phyloP scores from a whole-genome alignment of 2,329 filamentous ascomycete genomes.

The Paraconiothyrium sp. region DNA sequence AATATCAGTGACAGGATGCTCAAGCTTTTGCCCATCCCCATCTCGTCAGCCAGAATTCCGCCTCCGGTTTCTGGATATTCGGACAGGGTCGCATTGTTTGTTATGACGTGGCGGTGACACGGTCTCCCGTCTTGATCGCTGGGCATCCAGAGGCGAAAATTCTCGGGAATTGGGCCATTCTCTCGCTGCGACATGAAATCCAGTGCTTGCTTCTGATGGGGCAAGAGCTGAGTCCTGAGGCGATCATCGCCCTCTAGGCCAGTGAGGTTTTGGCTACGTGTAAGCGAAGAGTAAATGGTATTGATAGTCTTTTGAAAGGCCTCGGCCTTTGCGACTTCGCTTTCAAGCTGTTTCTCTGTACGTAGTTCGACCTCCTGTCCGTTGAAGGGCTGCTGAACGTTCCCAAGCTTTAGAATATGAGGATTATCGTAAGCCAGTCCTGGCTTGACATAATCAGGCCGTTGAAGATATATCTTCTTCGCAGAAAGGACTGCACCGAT shows the following conservation, averaged over 20 bases:
- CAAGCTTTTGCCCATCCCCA: slow-evolving; percentile 69
- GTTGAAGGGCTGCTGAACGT: slow-evolving; percentile 13
- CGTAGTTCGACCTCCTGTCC: slow-evolving; percentile 3
- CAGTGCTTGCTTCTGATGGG: slow-evolving; percentile 40
- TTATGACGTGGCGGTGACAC: slow-evolving; percentile 51
- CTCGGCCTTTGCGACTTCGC: slow-evolving; percentile 17
- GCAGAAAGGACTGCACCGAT: slow-evolving; percentile 31
- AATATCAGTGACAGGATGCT: slow-evolving; percentile 62
- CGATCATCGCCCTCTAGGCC: slow-evolving; percentile 35
- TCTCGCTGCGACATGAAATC: slow-evolving; percentile 44
- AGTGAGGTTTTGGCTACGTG: slow-evolving; percentile 24
- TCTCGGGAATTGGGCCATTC: slow-evolving; percentile 39
- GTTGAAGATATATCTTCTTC: slow-evolving; percentile 38
- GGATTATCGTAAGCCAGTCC: slow-evolving; percentile 37
- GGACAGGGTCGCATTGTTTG: slow-evolving; percentile 38
- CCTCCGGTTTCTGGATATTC: slow-evolving; percentile 43
- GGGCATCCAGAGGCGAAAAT: slow-evolving; percentile 40
- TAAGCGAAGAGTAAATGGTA: slow-evolving; percentile 35
- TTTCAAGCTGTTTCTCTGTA: slow-evolving; percentile 13
- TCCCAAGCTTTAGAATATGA: slow-evolving; percentile 32
- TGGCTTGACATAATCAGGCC: slow-evolving; percentile 28
- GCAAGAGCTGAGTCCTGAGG: slow-evolving; percentile 30
- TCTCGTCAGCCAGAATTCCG: slow-evolving; percentile 68
- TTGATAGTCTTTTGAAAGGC: slow-evolving; percentile 27
- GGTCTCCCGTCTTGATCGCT: slow-evolving; percentile 28